Percentiles rank a stretch among this genome's conserved stretches.
Evolutionary conservation across 768 basidiomycete genomes (phyloP).

Genomic region (Epithele typhae): DNA sequence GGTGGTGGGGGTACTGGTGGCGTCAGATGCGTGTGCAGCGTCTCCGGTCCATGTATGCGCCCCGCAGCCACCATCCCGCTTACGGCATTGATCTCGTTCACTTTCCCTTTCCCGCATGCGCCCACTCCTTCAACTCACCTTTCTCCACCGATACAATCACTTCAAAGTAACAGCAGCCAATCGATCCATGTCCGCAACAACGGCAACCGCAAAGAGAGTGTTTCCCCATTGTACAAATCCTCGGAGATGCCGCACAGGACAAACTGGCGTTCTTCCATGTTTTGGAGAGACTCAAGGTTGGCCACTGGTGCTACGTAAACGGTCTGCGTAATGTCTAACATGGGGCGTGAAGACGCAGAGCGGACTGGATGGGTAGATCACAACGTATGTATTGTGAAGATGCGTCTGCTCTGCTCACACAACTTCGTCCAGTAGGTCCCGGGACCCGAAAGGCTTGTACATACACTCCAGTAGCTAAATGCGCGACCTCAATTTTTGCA

Average conservation of each 20-base stretch:
- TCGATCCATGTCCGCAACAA: not conserved
- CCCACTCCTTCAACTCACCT: too few relatives aligned
- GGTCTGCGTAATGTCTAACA: too few relatives aligned
- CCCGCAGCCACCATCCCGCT: too few relatives aligned
- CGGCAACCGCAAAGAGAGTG: slow-evolving; percentile 29
- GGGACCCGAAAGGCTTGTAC: slow-evolving; percentile 71
- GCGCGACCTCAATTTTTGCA: not conserved
- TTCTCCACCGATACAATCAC: too few relatives aligned
- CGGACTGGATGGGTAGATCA: slow-evolving; percentile 92
- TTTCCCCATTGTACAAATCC: slow-evolving; percentile 59
- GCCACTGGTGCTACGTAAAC: too few relatives aligned
- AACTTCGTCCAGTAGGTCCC: slow-evolving; percentile 51
- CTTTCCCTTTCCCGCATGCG: too few relatives aligned
- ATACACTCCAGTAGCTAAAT: not conserved
- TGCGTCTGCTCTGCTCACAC: not conserved
- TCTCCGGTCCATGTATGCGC: too few relatives aligned
- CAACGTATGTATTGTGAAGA: slow-evolving; percentile 42
- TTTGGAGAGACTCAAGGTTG: slow-evolving; percentile 83
- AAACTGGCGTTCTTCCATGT: slow-evolving; percentile 89
- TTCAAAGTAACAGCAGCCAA: too few relatives aligned
- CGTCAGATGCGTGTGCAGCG: too few relatives aligned
- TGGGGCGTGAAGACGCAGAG: slow-evolving; percentile 87
- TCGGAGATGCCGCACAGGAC: slow-evolving; percentile 57
- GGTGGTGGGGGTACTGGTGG: too few relatives aligned
- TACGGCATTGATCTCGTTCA: too few relatives aligned